Conservation (phyloP, 164 flowering plant species). For the Aristolochia californica region DNA sequence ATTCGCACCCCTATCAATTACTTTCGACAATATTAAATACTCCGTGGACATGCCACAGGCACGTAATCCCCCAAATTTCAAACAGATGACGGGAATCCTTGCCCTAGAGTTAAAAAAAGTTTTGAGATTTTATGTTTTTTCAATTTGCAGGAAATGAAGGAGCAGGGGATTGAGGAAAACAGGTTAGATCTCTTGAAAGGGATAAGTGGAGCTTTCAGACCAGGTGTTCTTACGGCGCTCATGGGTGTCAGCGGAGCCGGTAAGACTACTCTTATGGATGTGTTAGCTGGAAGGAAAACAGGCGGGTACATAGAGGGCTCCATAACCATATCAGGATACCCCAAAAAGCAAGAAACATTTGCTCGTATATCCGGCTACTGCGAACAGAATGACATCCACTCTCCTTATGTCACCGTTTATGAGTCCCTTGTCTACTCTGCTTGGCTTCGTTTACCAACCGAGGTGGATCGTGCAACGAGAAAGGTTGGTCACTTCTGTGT, state of each 20-base stretch:
- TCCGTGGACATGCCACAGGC: conserved; percentile 49
- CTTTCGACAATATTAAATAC: conserved; percentile 34
- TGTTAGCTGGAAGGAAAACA: conserved; percentile 44
- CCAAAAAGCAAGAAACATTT: conserved; percentile 45
- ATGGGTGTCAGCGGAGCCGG: conserved; percentile 66
- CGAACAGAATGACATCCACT: conserved; percentile 48
- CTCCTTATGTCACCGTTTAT: conserved; percentile 44
- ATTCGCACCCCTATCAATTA: conserved; percentile 28
- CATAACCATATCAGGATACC: conserved; percentile 38
- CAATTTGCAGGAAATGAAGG: conserved; percentile 49
- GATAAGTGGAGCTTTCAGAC: conserved; percentile 44
- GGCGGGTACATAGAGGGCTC: conserved; percentile 39
- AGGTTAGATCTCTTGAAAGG: conserved; percentile 32
- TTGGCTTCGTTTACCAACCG: conserved; percentile 44
- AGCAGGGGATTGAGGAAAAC: conserved; percentile 25
- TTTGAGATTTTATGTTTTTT: neutral
- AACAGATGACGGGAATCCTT: neutral
- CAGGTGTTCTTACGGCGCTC: conserved; percentile 46
- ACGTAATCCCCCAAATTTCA: neutral
- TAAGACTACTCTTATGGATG: conserved; percentile 53
- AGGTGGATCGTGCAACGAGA: conserved; percentile 25
- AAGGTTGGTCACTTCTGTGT: conserved; percentile 34
- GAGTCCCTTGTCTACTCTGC: conserved; percentile 50
- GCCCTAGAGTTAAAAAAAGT: neutral
- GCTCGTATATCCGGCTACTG: conserved; percentile 48